Percentiles rank a stretch among this genome's conserved stretches.
These are phyloP conservation scores for Logfia minima DNA, from an alignment of 129 eudicot species.

Conservation along the genomic window DNA sequence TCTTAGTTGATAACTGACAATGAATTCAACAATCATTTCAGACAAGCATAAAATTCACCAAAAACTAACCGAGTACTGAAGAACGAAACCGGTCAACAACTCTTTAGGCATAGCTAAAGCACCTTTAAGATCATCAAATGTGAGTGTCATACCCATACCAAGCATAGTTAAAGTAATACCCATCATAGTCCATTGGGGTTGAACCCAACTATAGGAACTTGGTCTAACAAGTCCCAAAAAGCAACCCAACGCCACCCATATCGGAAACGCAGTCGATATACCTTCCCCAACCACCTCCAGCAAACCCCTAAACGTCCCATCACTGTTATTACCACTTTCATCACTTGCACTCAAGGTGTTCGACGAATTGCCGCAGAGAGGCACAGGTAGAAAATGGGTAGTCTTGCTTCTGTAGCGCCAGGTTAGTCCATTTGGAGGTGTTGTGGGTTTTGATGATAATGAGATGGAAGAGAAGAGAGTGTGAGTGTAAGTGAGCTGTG, in stretches of 20 bases:
- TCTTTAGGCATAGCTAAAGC: conserved; percentile 96
- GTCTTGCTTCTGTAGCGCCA: neutral
- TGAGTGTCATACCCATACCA: conserved; percentile 98
- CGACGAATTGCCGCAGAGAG: conserved; percentile 78
- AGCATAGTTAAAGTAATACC: conserved; percentile 88
- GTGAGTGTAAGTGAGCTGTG: neutral
- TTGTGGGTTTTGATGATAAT: neutral
- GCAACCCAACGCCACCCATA: conserved; percentile 96
- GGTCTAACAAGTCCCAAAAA: conserved; percentile 69
- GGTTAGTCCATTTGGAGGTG: neutral
- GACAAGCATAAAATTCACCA: neutral
- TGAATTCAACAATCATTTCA: neutral
- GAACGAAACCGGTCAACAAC: conserved; percentile 61
- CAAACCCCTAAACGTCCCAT: conserved; percentile 36
- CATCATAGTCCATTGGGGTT: conserved; percentile 59
- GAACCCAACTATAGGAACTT: conserved; percentile 65
- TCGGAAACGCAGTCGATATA: conserved; percentile 77
- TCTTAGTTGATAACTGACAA: neutral
- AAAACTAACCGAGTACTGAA: conserved; percentile 76
- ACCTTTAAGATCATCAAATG: conserved; percentile 78
- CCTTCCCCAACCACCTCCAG: conserved; percentile 61
- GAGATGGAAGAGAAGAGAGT: neutral
- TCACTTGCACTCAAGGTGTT: conserved; percentile 46
- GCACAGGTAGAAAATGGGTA: neutral
- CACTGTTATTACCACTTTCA: conserved; percentile 19